A percentile compares a stretch with the other conserved stretches of the same genome.
Evolutionary conservation across 257 asterid species (phyloP).

Genomic region (Galeopsis tetrahit): DNA sequence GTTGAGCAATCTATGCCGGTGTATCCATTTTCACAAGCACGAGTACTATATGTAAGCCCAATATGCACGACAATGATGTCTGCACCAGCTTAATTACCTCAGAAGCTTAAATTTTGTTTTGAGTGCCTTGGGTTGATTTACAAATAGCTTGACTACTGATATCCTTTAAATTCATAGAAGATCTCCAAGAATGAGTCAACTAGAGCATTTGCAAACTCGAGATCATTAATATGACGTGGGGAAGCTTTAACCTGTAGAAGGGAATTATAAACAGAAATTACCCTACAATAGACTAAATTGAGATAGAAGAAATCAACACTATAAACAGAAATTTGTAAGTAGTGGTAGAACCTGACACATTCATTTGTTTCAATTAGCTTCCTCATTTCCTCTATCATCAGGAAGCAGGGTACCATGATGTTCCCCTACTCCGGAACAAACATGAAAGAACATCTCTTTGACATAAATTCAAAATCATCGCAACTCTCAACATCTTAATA

Average conservation of each 20-base stretch:
- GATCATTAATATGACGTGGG: slow-evolving; percentile 84
- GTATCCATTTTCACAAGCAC: no score
- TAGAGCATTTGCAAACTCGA: slow-evolving; percentile 80
- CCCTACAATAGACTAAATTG: slow-evolving; percentile 11
- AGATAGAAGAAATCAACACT: slow-evolving; percentile 22
- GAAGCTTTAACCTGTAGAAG: slow-evolving; percentile 64
- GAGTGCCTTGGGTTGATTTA: slow-evolving; percentile 46
- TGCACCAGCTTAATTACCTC: no score
- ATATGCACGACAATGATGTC: no score
- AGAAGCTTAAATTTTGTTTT: slow-evolving; percentile 41
- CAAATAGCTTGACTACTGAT: slow-evolving; percentile 37
- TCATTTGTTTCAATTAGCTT: slow-evolving; percentile 61
- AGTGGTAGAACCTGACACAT: slow-evolving; percentile 63
- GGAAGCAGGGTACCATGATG: slow-evolving; percentile 24
- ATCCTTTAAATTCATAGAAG: slow-evolving; percentile 35
- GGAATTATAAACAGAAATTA: slow-evolving; percentile 28
- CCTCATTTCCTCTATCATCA: slow-evolving; percentile 63
- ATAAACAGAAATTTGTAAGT: no score
- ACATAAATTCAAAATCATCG: slow-evolving; percentile 67
- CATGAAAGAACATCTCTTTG: slow-evolving; percentile 72
- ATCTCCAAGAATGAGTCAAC: slow-evolving; percentile 83
- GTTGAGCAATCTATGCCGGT: no score
- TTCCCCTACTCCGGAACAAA: slow-evolving; percentile 42
- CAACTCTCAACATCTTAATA: slow-evolving; percentile 45
- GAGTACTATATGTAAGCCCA: no score